Percentiles rank a stretch among this genome's conserved stretches.
Evolutionary conservation across 768 basidiomycete genomes (phyloP).

Genomic region (Podaxis sp.): DNA sequence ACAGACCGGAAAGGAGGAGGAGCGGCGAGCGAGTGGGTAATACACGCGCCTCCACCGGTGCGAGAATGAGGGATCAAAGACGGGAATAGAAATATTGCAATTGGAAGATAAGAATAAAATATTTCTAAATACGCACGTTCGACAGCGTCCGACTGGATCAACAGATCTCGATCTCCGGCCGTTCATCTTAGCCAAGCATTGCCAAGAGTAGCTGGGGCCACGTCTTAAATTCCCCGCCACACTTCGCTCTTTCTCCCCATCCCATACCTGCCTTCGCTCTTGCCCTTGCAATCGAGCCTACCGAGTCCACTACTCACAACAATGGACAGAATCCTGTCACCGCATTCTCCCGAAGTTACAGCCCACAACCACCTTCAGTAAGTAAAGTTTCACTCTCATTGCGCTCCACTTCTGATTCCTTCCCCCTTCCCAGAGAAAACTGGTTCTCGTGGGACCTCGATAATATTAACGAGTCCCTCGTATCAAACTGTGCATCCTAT

Average conservation of each 20-base stretch:
- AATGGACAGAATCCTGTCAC: constrained; percentile 75
- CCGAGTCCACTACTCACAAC: constrained; percentile 14
- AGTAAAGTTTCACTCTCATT: constrained; percentile 23
- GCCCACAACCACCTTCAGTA: constrained; percentile 72
- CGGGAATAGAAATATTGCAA: constrained; percentile 16
- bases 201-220: constrained; percentile 16
- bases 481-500: constrained; percentile 80
- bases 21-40: not conserved
- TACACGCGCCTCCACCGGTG: constrained; percentile 7
- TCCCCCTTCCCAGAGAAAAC: constrained; percentile 51
- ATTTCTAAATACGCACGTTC: constrained; percentile 26
- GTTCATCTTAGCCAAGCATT: constrained; percentile 18
- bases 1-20: not conserved
- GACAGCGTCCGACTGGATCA: constrained; percentile 22
- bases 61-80: not conserved
- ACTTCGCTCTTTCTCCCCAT: constrained; percentile 16
- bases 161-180: constrained; percentile 17
- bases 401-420: constrained; percentile 18
- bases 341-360: constrained; percentile 70
- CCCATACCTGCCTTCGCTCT: constrained; percentile 14
- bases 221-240: constrained; percentile 23
- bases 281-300: constrained; percentile 10
- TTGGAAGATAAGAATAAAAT: constrained; percentile 17
- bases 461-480: constrained; percentile 70
- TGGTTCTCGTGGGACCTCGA: constrained; percentile 70